Percentiles rank a stretch among this genome's conserved stretches.
Conservation (phyloP, 2,329 filamentous ascomycete species). For the Diaporthe capsici region DNA sequence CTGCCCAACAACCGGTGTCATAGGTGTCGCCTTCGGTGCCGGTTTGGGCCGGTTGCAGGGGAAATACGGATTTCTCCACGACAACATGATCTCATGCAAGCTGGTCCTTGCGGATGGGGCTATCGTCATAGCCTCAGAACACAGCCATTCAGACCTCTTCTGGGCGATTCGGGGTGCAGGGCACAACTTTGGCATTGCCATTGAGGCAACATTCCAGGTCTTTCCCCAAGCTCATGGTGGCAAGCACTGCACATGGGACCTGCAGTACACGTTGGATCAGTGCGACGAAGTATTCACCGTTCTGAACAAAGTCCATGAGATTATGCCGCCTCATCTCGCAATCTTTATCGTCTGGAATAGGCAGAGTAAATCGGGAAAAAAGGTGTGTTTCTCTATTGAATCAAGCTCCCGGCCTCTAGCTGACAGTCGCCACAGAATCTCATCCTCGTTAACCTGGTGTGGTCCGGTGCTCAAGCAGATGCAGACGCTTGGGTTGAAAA, state of each 20-base stretch:
- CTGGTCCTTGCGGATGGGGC: slow-evolving; percentile 57
- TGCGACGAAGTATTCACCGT: slow-evolving; percentile 9
- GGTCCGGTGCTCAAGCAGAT: background rate
- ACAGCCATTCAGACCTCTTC: slow-evolving; percentile 59
- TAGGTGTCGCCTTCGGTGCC: slow-evolving; percentile 17
- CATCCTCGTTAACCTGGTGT: slow-evolving; percentile 20
- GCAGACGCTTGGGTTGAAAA: background rate
- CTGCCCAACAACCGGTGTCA: slow-evolving; percentile 22
- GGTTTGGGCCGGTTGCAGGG: slow-evolving; percentile 2
- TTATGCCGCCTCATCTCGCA: slow-evolving; percentile 10
- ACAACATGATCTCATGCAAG: slow-evolving; percentile 52
- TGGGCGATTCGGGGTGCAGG: slow-evolving; percentile 59
- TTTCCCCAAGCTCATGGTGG: slow-evolving; percentile 47
- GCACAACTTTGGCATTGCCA: slow-evolving; percentile 61
- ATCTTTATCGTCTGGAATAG: slow-evolving; percentile 21
- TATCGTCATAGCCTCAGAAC: slow-evolving; percentile 55
- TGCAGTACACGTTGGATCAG: slow-evolving; percentile 9
- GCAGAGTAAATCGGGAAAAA: background rate
- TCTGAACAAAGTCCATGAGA: background rate
- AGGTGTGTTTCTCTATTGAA: background rate
- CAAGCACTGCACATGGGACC: slow-evolving; percentile 18
- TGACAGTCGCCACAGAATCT: background rate
- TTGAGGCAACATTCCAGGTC: slow-evolving; percentile 60
- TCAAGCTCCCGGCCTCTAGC: accelerated
- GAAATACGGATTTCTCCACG: slow-evolving; percentile 11